Evolutionary conservation across 1,284 basidiomycete genomes (phyloP), one percentile per base, ranked within the genome.

Genomic region (Schizophyllum amplum): DNA sequence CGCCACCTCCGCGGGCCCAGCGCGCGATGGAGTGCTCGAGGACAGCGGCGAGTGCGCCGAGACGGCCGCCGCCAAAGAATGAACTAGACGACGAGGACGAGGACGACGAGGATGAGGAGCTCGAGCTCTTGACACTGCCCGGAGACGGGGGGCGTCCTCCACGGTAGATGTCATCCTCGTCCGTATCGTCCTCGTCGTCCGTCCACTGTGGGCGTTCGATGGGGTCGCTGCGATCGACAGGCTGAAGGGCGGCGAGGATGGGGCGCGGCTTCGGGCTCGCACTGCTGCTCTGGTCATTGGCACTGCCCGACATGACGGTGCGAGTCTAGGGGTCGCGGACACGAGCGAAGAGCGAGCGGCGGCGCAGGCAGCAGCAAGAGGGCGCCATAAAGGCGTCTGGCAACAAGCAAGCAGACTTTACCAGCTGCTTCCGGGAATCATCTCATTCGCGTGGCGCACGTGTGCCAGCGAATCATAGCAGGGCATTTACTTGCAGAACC

Each of bases 141-240:
- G 27, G 61, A 21, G 69, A 63, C 5, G 69, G 67, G 26, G 72
- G 73, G 2, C 69, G 74, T 23, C 72, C 72, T n/a, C 84, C 85
- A 59, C 85, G 77, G 65, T 84, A 87, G 56, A 87, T 85, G 65
- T 83, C 80, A 23, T 68, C 66, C 53, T 71, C 68, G 33, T 42
- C 33, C 11, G 13, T 42, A 9, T 17, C 33, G 33, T 42, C 33
- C 33, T 77, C 73, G 55, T 71, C 72, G 58, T 73, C 33, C 7
- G 33, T 42, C 33, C 33, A 27, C 57, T 60, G 26, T 27, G 27
- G 21, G 55, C 47, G 49, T 27, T 48, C 21, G 48, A 46, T 48
- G 48, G 23, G 46, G 60, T 46, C 54, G 57, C 64, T 59, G 58
- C 42, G 52, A 15, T 42, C 33, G 33, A 42, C 33, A 42, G 51